phyloP scores from a whole-genome alignment of 768 basidiomycete genomes.

The Suillus spraguei region DNA sequence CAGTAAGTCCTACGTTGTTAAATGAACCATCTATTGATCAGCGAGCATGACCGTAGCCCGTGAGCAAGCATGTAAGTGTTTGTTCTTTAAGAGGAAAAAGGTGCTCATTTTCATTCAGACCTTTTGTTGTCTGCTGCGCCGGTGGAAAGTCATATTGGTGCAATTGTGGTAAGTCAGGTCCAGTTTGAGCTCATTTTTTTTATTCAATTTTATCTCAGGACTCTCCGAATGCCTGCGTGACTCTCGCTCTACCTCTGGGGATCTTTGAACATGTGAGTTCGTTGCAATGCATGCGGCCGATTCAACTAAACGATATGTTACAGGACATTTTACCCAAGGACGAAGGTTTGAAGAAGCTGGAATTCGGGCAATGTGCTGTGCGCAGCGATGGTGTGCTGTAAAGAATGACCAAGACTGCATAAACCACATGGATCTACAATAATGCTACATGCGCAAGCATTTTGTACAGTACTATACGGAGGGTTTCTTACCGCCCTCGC shows the following conservation, averaged over 20 bases:
- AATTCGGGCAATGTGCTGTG: constrained; percentile 57
- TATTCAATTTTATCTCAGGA: constrained; percentile 41
- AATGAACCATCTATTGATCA: constrained; percentile 4
- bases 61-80: constrained; percentile 67
- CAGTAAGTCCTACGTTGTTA: constrained; percentile 44
- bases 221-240: constrained; percentile 79
- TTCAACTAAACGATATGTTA: not conserved
- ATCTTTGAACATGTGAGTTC: constrained; percentile 70
- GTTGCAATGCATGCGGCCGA: not conserved
- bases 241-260: constrained; percentile 70
- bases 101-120: constrained; percentile 39
- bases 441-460: not conserved
- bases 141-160: constrained; percentile 70
- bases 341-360: constrained; percentile 58
- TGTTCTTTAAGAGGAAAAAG: not conserved
- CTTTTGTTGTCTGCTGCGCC: constrained; percentile 71
- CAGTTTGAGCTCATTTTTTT: not conserved
- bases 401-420: constrained; percentile 5
- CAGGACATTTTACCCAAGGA: constrained; percentile 71
- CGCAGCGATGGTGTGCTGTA: constrained; percentile 54
- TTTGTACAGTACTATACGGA: not conserved
- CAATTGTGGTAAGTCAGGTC: constrained; percentile 55
- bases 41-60: constrained; percentile 46
- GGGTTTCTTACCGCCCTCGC: not conserved
- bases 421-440: not conserved